phyloP scores from a whole-genome alignment of 2,329 filamentous ascomycete species.

The Claviceps lovelessii region DNA sequence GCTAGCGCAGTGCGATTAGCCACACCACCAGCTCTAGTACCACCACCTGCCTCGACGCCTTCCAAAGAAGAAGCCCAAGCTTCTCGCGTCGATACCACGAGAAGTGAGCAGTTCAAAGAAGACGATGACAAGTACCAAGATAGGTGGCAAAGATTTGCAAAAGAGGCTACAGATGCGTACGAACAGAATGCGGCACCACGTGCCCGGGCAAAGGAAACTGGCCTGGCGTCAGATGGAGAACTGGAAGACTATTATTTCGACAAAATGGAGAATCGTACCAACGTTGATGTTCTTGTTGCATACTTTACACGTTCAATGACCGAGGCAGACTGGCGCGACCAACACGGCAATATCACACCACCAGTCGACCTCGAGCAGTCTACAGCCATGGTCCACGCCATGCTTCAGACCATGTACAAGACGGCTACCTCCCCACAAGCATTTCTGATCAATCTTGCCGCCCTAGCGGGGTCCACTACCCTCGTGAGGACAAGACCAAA shows the following conservation, averaged over 20 bases:
- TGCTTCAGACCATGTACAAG: constrained; percentile 38
- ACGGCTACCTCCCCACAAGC: constrained; percentile 36
- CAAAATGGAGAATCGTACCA: constrained; percentile 32
- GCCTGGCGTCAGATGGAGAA: constrained; percentile 1
- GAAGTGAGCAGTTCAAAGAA: not conserved
- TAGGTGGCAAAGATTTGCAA: constrained; percentile 10
- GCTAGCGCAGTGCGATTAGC: constrained; percentile 48
- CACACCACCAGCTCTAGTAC: constrained; percentile 29
- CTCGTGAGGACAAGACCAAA: constrained; percentile 30
- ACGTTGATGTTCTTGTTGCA: constrained; percentile 41
- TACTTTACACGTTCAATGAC: constrained; percentile 38
- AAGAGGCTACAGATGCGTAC: constrained; percentile 11
- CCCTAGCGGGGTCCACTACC: constrained; percentile 38
- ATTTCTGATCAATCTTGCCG: constrained; percentile 45
- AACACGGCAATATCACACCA: constrained; percentile 26
- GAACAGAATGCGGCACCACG: not conserved
- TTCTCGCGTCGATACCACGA: not conserved
- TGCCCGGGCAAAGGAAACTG: not conserved
- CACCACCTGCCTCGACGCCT: constrained; percentile 13
- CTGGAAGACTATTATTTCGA: constrained; percentile 22
- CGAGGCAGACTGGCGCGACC: constrained; percentile 37
- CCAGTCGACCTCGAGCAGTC: constrained; percentile 37
- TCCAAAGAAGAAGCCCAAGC: constrained; percentile 28
- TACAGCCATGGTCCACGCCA: constrained; percentile 35
- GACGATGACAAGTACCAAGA: constrained; percentile 3